Conservation (phyloP, 2,329 filamentous ascomycete genomes). For the Exophiala spinifera region DNA sequence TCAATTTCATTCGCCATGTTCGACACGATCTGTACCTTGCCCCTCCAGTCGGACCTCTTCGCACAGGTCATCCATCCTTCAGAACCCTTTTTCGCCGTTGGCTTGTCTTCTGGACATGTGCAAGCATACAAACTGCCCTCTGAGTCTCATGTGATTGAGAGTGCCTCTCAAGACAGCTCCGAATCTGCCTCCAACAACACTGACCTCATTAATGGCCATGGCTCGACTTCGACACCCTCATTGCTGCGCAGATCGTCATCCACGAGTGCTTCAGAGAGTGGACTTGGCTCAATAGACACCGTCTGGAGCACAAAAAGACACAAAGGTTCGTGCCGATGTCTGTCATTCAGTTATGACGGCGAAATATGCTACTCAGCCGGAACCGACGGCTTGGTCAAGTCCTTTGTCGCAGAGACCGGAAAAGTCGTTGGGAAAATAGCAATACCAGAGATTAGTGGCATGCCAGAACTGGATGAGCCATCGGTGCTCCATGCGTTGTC, state of each 20-base stretch:
- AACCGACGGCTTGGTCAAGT: conserved; percentile 63
- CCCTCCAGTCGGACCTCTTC: conserved; percentile 83
- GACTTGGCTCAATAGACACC: conserved; percentile 73
- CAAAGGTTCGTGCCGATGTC: conserved; percentile 84
- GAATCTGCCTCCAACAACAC: conserved; percentile 10
- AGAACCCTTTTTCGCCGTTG: conserved; percentile 80
- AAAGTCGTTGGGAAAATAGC: conserved; percentile 77
- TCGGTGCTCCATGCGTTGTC: conserved; percentile 79
- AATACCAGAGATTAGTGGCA: conserved; percentile 54
- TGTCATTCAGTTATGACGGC: conserved; percentile 78
- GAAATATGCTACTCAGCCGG: conserved; percentile 60
- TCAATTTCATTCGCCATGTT: conserved; percentile 44
- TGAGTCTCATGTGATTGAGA: conserved; percentile 44
- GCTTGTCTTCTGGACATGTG: conserved; percentile 57
- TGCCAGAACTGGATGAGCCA: conserved; percentile 59
- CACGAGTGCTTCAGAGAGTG: conserved; percentile 49
- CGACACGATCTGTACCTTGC: conserved; percentile 87
- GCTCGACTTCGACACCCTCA: conserved; percentile 17
- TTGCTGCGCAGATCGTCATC: conserved; percentile 32
- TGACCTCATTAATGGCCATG: conserved; percentile 15
- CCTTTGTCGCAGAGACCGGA: conserved; percentile 56
- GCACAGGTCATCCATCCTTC: conserved; percentile 80
- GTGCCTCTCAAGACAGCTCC: conserved; percentile 10
- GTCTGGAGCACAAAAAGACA: conserved; percentile 85
- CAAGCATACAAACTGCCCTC: conserved; percentile 60